Evolutionary conservation across 2,329 filamentous ascomycete genomes (phyloP).

Genomic region (Arthrobotrys sinensis): DNA sequence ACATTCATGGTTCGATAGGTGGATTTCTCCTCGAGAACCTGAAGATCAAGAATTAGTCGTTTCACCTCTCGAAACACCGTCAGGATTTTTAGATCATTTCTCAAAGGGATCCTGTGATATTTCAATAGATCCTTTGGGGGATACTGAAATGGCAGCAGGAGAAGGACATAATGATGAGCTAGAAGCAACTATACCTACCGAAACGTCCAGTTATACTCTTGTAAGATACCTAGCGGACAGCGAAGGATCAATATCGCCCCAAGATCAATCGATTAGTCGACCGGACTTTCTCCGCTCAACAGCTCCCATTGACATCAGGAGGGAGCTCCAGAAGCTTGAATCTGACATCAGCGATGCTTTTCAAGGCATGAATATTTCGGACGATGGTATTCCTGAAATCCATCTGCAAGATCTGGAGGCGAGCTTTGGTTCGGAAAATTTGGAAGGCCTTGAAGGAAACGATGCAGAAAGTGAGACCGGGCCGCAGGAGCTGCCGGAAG

Average conservation of each 20-base stretch:
- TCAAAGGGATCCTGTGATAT: constrained; percentile 6
- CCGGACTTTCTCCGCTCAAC: constrained; percentile 54
- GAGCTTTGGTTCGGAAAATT: constrained; percentile 36
- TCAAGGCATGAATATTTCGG: constrained; percentile 43
- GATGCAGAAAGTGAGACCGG: constrained; percentile 42
- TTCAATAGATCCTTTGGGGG: constrained; percentile 39
- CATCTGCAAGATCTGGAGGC: constrained; percentile 40
- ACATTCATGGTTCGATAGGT: constrained; percentile 26
- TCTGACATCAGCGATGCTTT: constrained; percentile 47
- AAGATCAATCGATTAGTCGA: constrained; percentile 38
- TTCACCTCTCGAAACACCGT: constrained; percentile 44
- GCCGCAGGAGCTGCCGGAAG: constrained; percentile 17
- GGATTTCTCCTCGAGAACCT: neutral
- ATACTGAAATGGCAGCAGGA: constrained; percentile 33
- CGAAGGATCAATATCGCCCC: constrained; percentile 24
- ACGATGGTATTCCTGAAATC: constrained; percentile 13
- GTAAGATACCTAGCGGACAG: constrained; percentile 44
- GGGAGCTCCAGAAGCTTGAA: constrained; percentile 52
- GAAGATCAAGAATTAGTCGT: constrained; percentile 38
- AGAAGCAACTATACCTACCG: constrained; percentile 12
- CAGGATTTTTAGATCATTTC: constrained; percentile 30
- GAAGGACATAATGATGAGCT: constrained; percentile 15
- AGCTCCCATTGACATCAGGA: constrained; percentile 51
- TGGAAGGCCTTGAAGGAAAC: constrained; percentile 29
- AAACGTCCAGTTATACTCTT: constrained; percentile 36